Base-by-base conservation (phyloP, 2,329 filamentous ascomycete genomes). In the Lasiodiplodia sp. region DNA sequence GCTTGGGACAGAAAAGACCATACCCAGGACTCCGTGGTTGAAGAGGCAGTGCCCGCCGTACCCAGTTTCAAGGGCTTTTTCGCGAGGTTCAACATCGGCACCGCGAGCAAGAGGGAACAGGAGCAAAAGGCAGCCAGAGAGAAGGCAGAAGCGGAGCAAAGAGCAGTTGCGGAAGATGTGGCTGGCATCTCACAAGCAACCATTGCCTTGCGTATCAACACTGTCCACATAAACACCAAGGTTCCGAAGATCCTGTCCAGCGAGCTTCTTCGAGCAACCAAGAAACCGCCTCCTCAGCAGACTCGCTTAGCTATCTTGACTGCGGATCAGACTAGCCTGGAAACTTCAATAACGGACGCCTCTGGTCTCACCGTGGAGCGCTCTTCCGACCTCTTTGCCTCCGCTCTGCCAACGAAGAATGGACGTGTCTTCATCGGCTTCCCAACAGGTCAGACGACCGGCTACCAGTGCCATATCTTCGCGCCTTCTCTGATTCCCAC, bases 361-460 rank as follows among this genome's bases (percentile, higher is more conserved):
- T 87, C 86, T 2, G 83, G 82, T 18, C 79, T 78, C 11, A 82
- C 81, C 10, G 80, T 83, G 12, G 82, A 86, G 8, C 88, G 90
- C 70, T 86, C 88, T 2, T 86, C 87, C 0, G 93, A 97, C 76
- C 89, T 99, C 8, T 97, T 99, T 78, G 88, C 92, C 1, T 96
- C 94, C 1, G 94, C 99, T 0, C 82, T 98, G 5, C 96, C 96
- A 2, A 93, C 88, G 68, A 96, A 94, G 78, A 92, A 92, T 73
- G 96, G 96, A 7, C 90, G 93, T 66, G 92, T 99, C 67, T 99
- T 98, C 75, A 99, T 99, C 75, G 96, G 96, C 0, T 99, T 99
- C 76, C 95, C 96, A 3, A 99, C 96, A 1, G 94, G 95, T 73
- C 96, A 99, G 82, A 99, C 96, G 0, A 99, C 96, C 0, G 96